Evolutionary conservation across 176 grass and related monocot genomes (phyloP).

Genomic region (Leersia perrieri): DNA sequence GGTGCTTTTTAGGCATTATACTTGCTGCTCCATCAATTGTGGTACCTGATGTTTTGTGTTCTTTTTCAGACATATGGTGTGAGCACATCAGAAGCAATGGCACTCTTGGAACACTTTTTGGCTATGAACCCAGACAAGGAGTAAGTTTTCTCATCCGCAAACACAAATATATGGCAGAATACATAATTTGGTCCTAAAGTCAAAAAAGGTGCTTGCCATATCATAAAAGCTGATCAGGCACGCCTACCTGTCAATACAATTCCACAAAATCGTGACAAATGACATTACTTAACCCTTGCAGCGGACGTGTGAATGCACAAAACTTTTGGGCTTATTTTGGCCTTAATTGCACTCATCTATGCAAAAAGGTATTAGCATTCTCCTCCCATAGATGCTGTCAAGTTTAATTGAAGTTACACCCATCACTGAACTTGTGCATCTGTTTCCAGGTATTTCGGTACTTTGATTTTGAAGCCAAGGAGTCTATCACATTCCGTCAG

Average conservation of each 20-base stretch:
- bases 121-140: slow-evolving; percentile 69
- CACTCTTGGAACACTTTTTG: slow-evolving; percentile 81
- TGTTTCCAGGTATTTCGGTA: slow-evolving; percentile 85
- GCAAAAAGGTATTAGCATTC: slow-evolving; percentile 54
- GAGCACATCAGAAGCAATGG: slow-evolving; percentile 76
- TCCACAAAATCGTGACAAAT: slow-evolving; percentile 9
- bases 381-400: background rate
- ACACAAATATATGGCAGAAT: background rate
- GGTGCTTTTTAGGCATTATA: background rate
- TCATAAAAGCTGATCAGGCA: background rate
- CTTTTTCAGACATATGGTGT: slow-evolving; percentile 67
- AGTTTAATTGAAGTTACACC: background rate
- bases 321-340: slow-evolving; percentile 81
- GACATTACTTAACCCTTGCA: slow-evolving; percentile 36
- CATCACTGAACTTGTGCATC: background rate
- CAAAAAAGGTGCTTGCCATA: background rate
- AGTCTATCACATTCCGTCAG: slow-evolving; percentile 90
- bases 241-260: background rate
- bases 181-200: background rate
- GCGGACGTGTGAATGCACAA: slow-evolving; percentile 64
- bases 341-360: slow-evolving; percentile 56
- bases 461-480: slow-evolving; percentile 64
- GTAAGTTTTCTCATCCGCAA: slow-evolving; percentile 35
- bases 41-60: slow-evolving; percentile 1
- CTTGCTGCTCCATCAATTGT: background rate